Base-by-base conservation (phyloP, 2,329 filamentous ascomycete species). In the Fusarium algeriense region DNA sequence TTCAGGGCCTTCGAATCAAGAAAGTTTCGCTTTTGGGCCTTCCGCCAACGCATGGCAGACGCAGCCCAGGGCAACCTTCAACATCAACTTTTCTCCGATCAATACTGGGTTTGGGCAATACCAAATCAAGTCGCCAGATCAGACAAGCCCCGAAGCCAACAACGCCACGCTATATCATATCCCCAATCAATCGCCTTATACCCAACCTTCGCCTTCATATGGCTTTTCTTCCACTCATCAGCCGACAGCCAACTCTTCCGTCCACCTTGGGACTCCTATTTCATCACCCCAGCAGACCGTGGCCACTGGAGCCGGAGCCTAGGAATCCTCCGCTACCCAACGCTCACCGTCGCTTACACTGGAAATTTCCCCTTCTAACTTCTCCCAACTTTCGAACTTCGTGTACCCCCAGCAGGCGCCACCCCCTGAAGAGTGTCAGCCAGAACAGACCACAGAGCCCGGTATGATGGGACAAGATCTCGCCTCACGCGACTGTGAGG, bases 281-380 rank as follows among this genome's bases (percentile, higher is more conserved):
- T 37, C 48, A 28, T 43, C 38, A 19, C 38, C 32, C 4, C 50
- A 61, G 11, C 38, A 60, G 20, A 19, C 44, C 3, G 38, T 55
- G 10, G 32, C 26, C 11, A 45, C 15, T 35, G 69, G 60, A 52
- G 41, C 41, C 52, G 60, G 60, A 34, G 60, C 40, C n/a, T 72
- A 69, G 69, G 34, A 69, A 32, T 20, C 43, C 10, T 34, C 59
- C 30, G 69, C 37, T 20, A n/a, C 69, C n/a, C 64, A 71, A 8
- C 38, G 43, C 17, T 43, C 59, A 8, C 4, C 30, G 15, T n/a
- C 60, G 1, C 20, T 46, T 3, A 28, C 12, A 11, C 11, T 23
- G 37, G 30, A 55, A 2, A 40, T 57, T 23, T 6, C 34, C 3
- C 17, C 14, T 6, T 30, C 43, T 11, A 69, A 34, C 19, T 8